Conservation (phyloP, 1,284 basidiomycete genomes). For the Inonotus obliquus region DNA sequence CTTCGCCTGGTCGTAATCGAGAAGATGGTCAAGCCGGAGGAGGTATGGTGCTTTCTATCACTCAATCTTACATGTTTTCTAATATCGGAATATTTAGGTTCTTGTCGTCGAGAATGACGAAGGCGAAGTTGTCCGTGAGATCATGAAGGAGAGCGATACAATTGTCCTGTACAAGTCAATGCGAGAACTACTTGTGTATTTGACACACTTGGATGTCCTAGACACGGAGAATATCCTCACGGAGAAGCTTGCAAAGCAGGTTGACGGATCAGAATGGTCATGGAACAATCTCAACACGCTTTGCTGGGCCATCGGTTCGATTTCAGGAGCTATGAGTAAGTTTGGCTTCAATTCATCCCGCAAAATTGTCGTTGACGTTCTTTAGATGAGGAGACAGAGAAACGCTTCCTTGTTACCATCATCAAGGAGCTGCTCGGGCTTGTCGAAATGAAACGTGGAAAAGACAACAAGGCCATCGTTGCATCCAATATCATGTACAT, state of each 20-base stretch:
- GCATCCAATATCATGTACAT: constrained; percentile 99
- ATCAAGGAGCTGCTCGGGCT: constrained; percentile 98
- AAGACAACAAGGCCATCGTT: constrained; percentile 99
- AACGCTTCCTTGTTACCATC: constrained; percentile 97
- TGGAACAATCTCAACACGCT: constrained; percentile 99
- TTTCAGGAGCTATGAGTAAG: constrained; percentile 98
- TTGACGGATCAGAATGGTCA: constrained; percentile 97
- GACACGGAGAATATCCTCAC: constrained; percentile 98
- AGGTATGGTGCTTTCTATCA: constrained; percentile 51
- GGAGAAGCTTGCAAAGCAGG: constrained; percentile 95
- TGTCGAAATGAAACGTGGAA: constrained; percentile 98
- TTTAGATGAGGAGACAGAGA: constrained; percentile 95
- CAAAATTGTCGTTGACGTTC: constrained; percentile 10
- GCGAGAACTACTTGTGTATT: constrained; percentile 95
- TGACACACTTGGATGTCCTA: constrained; percentile 94
- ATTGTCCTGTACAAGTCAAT: constrained; percentile 99
- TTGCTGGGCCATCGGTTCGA: constrained; percentile 99
- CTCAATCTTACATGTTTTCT: constrained; percentile 4
- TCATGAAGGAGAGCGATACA: constrained; percentile 99
- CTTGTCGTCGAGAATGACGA: constrained; percentile 99
- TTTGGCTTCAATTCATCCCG: constrained; percentile 21
- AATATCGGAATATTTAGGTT: constrained; percentile 49
- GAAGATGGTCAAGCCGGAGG: constrained; percentile 99
- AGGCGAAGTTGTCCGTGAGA: constrained; percentile 98
- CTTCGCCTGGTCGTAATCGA: constrained; percentile 96